A percentile compares a stretch with the other conserved stretches of the same genome.
These are phyloP conservation scores for Barnettozyma wickerhamii DNA, from an alignment of 805 yeast genomes.

Conservation along the genomic window DNA sequence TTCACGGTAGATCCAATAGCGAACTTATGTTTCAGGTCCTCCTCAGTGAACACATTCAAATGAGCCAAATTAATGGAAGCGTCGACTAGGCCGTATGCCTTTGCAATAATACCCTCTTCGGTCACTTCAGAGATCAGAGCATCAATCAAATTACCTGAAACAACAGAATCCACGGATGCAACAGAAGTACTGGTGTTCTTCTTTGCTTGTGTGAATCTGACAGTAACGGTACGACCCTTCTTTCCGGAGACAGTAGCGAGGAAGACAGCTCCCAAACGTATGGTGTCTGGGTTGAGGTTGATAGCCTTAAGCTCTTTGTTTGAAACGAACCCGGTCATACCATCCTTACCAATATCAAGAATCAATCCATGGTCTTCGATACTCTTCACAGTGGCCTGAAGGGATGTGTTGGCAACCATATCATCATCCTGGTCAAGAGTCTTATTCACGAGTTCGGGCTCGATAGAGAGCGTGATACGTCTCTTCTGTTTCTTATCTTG, in stretches of 20 bases:
- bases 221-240: slow-evolving; percentile 54
- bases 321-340: slow-evolving; percentile 67
- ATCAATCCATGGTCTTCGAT: slow-evolving; percentile 92
- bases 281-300: slow-evolving; percentile 30
- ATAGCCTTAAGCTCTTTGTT: slow-evolving; percentile 54
- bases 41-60: slow-evolving; percentile 40
- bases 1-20: slow-evolving; percentile 63
- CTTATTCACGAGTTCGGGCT: slow-evolving; percentile 69
- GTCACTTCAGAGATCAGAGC: slow-evolving; percentile 60
- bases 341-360: slow-evolving; percentile 60
- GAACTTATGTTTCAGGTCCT: slow-evolving; percentile 53
- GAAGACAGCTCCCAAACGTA: slow-evolving; percentile 64
- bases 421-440: slow-evolving; percentile 56
- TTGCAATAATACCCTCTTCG: slow-evolving; percentile 62
- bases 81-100: slow-evolving; percentile 68
- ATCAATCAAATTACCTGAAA: slow-evolving; percentile 82
- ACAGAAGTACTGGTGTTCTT: slow-evolving; percentile 51
- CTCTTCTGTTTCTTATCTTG: slow-evolving; percentile 38
- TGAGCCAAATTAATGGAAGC: slow-evolving; percentile 72
- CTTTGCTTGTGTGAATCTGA: slow-evolving; percentile 41
- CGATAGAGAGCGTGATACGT: slow-evolving; percentile 66
- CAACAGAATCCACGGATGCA: slow-evolving; percentile 71
- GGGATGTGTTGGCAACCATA: slow-evolving; percentile 49
- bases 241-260: slow-evolving; percentile 53
- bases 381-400: slow-evolving; percentile 76